A percentile compares a stretch with the other conserved stretches of the same genome.
Conservation (phyloP, 2,329 filamentous ascomycete species). For the Pyricularia sp. region DNA sequence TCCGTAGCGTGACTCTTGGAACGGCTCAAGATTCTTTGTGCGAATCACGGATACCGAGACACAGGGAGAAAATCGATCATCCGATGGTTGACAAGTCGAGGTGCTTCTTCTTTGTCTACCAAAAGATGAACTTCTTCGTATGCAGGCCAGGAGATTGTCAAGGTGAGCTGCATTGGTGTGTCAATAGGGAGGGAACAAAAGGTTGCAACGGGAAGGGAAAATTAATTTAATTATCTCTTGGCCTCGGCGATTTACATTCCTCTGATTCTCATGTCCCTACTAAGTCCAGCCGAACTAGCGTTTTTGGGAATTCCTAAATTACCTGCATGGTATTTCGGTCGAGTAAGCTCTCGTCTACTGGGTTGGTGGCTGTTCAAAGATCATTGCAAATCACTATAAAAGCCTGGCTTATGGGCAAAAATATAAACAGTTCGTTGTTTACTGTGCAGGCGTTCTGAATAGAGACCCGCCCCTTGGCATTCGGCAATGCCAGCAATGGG, state of each 20-base stretch:
- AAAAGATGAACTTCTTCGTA: background rate
- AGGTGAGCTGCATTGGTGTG: background rate
- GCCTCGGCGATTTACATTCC: background rate
- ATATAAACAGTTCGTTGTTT: background rate
- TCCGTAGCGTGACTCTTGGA: background rate
- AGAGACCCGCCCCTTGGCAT: background rate
- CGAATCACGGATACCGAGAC: background rate
- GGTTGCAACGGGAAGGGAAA: background rate
- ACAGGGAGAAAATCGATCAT: background rate
- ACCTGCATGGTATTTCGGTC: too few relatives aligned
- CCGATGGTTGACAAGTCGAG: background rate
- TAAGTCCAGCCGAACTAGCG: too few relatives aligned
- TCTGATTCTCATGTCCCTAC: too few relatives aligned
- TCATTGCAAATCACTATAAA: too few relatives aligned
- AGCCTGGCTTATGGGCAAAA: background rate
- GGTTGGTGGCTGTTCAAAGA: too few relatives aligned
- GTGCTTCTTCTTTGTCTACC: background rate
- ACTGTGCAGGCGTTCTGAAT: background rate
- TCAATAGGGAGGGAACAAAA: background rate
- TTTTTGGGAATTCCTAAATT: too few relatives aligned
- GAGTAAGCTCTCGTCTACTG: too few relatives aligned
- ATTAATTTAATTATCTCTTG: background rate
- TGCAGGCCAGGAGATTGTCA: background rate
- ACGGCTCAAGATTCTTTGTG: background rate
- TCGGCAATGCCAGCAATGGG: background rate